A percentile compares a stretch with the other conserved stretches of the same genome.
These are phyloP conservation scores for Ehretia macrophylla DNA, from an alignment of 257 asterid genomes.

Conservation along the genomic window DNA sequence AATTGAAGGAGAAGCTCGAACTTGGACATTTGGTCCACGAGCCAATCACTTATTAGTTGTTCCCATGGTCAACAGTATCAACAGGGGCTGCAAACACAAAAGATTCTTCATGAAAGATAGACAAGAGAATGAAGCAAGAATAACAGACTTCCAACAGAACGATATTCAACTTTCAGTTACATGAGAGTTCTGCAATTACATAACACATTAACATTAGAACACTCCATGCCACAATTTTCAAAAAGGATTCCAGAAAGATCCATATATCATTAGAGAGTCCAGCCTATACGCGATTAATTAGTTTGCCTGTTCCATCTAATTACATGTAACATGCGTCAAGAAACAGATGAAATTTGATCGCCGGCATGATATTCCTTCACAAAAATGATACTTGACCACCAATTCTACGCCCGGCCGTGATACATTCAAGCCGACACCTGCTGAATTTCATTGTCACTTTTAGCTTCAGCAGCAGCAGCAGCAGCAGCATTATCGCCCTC, in stretches of 20 bases:
- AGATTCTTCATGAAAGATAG: too few species aligned
- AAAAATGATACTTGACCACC: conserved; percentile 3
- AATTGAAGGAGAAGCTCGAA: too few species aligned
- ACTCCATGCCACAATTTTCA: not conserved
- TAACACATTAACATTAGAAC: not conserved
- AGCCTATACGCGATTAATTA: not conserved
- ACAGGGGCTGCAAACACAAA: too few species aligned
- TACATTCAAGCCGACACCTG: conserved; percentile 27
- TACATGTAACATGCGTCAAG: conserved; percentile 3
- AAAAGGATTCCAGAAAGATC: not conserved
- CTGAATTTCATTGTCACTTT: conserved; percentile 24
- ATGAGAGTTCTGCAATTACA: not conserved
- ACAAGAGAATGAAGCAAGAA: not conserved
- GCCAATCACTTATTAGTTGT: too few species aligned
- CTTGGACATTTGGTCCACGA: too few species aligned
- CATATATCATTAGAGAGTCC: not conserved
- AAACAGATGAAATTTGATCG: not conserved
- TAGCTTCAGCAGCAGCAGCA: conserved; percentile 29
- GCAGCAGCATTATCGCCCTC: conserved; percentile 18
- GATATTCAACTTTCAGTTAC: not conserved
- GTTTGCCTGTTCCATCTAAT: conserved; percentile 17
- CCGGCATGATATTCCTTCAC: not conserved
- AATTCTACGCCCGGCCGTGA: not conserved
- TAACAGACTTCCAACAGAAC: not conserved
- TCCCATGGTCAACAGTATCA: too few species aligned